Conservation (phyloP, 192 early-diverging fungal genomes). For the Backusella westeae region DNA sequence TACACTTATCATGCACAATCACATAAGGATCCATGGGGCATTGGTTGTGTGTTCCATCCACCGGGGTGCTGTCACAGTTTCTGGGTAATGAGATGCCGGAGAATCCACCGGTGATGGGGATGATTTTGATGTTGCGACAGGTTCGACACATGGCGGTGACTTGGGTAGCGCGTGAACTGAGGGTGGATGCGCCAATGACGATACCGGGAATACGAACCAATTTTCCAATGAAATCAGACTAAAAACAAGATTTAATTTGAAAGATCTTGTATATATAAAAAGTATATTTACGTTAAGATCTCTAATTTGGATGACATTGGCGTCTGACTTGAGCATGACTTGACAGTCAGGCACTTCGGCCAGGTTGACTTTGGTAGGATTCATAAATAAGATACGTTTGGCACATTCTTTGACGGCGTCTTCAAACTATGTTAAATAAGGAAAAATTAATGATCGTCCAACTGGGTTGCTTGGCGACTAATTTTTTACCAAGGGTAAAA, state of each 20-base stretch:
- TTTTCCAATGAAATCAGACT: slow-evolving; percentile 85
- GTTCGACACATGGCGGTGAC: slow-evolving; percentile 87
- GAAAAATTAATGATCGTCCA: background rate
- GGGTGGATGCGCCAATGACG: slow-evolving; percentile 86
- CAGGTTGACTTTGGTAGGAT: slow-evolving; percentile 40
- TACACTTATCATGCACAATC: slow-evolving; percentile 93
- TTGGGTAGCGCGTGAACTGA: slow-evolving; percentile 84
- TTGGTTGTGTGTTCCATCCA: slow-evolving; percentile 27
- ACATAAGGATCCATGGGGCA: slow-evolving; percentile 87
- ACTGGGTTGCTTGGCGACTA: background rate
- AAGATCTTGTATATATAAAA: too few species aligned
- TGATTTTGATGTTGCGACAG: slow-evolving; percentile 79
- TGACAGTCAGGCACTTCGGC: slow-evolving; percentile 81
- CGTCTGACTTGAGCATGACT: slow-evolving; percentile 82
- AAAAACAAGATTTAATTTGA: background rate
- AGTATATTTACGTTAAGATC: slow-evolving; percentile 69
- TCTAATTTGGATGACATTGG: slow-evolving; percentile 86
- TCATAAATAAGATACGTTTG: slow-evolving; percentile 63
- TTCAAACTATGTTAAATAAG: slow-evolving; percentile 64
- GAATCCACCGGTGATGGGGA: slow-evolving; percentile 85
- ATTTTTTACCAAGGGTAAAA: slow-evolving; percentile 69
- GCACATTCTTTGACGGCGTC: slow-evolving; percentile 77
- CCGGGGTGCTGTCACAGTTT: slow-evolving; percentile 63
- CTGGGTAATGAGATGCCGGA: slow-evolving; percentile 83
- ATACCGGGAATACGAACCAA: slow-evolving; percentile 96